These are phyloP conservation scores for Candida germanica DNA, from an alignment of 805 yeast genomes.

Conservation along the genomic window DNA sequence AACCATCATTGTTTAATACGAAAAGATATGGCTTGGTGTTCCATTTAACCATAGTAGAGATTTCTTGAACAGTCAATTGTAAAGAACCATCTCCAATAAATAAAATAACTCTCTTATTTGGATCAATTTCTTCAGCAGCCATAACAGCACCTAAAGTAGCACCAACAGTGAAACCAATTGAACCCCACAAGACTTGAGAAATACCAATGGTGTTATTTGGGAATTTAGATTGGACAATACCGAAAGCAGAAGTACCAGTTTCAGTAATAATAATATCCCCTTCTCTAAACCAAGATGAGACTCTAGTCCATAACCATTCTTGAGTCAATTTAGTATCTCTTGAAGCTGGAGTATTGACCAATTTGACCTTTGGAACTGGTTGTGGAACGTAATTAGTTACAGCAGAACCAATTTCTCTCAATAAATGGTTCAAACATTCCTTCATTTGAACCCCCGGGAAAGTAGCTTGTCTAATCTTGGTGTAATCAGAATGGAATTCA, in stretches of 20 bases:
- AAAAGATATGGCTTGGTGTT: constrained; percentile 64
- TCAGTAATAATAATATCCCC: constrained; percentile 69
- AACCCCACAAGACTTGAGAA: constrained; percentile 75
- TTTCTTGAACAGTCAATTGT: constrained; percentile 72
- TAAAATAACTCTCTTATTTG: constrained; percentile 58
- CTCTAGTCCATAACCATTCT: constrained; percentile 67
- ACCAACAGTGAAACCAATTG: constrained; percentile 70
- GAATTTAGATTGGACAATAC: constrained; percentile 63
- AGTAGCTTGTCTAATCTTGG: constrained; percentile 37
- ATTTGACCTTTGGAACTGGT: constrained; percentile 53
- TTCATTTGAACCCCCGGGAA: constrained; percentile 43
- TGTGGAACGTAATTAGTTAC: constrained; percentile 46
- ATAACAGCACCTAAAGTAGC: constrained; percentile 66
- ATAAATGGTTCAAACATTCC: constrained; percentile 45
- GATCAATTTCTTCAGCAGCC: constrained; percentile 64
- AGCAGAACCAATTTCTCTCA: constrained; percentile 33
- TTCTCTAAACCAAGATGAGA: constrained; percentile 58
- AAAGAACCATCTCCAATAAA: constrained; percentile 77
- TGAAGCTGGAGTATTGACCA: constrained; percentile 42
- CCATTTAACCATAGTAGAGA: constrained; percentile 68
- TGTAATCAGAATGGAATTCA: constrained; percentile 42
- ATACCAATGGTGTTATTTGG: constrained; percentile 62
- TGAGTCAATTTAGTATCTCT: constrained; percentile 41
- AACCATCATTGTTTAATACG: constrained; percentile 69
- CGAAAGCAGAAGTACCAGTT: constrained; percentile 75